These are phyloP conservation scores for Chalciporus piperatus DNA, from an alignment of 768 basidiomycete species.

Conservation along the genomic window DNA sequence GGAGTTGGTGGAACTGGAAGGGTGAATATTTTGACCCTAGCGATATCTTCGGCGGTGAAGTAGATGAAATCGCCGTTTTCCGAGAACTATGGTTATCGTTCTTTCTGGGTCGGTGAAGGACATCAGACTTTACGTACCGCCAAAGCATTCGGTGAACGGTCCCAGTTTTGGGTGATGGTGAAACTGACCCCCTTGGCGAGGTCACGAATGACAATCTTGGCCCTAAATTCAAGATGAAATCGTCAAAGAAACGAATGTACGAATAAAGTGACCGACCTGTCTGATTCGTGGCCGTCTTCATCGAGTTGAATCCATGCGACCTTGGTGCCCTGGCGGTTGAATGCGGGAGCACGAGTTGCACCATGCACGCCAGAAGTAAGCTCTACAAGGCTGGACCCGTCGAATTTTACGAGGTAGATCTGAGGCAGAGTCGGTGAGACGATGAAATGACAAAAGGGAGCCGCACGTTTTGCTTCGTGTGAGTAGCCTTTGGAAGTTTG, in stretches of 20 bases:
- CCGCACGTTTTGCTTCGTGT: constrained; percentile 83
- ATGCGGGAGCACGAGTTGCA: constrained; percentile 70
- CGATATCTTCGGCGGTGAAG: constrained; percentile 75
- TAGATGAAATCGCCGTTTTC: constrained; percentile 66
- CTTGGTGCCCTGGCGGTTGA: constrained; percentile 64
- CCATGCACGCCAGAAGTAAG: constrained; percentile 85
- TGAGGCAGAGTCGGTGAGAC: constrained; percentile 25
- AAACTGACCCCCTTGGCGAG: constrained; percentile 61
- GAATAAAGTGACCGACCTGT: constrained; percentile 46
- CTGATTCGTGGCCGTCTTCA: constrained; percentile 86
- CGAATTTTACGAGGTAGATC: constrained; percentile 69
- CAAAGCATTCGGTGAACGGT: constrained; percentile 57
- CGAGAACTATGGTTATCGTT: constrained; percentile 55
- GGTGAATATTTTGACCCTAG: constrained; percentile 69
- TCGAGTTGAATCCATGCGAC: constrained; percentile 88
- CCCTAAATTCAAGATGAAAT: constrained; percentile 37
- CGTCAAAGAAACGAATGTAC: neutral
- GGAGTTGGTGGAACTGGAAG: constrained; percentile 68
- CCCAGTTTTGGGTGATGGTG: constrained; percentile 82
- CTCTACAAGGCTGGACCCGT: constrained; percentile 53
- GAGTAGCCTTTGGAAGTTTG: constrained; percentile 68
- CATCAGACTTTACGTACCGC: constrained; percentile 7
- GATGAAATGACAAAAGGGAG: neutral
- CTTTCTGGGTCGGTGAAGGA: neutral
- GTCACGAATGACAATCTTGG: constrained; percentile 79